phyloP scores from a whole-genome alignment of 2,329 filamentous ascomycete species.

The Aspergillus sp. region DNA sequence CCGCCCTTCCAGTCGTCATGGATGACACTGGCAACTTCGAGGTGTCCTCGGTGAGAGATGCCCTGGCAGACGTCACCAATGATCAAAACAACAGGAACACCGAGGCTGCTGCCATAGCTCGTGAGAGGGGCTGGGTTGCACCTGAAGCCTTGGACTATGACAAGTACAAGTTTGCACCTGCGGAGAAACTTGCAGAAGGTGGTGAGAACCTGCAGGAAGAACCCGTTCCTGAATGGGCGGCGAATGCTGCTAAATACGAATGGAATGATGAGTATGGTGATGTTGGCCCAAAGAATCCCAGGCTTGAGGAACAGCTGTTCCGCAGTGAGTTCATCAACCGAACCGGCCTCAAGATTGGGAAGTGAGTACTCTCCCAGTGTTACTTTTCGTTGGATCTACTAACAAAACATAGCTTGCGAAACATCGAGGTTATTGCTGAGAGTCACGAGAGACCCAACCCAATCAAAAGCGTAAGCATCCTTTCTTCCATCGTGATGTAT shows the following conservation, averaged over 20 bases:
- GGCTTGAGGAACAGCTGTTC: constrained; percentile 77
- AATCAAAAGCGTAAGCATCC: constrained; percentile 49
- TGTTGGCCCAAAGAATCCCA: constrained; percentile 68
- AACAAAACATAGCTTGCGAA: constrained; percentile 37
- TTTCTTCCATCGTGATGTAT: background rate
- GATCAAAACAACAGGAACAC: constrained; percentile 22
- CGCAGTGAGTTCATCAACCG: constrained; percentile 52
- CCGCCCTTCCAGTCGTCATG: background rate
- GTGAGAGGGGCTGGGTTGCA: constrained; percentile 40
- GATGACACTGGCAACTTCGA: constrained; percentile 22
- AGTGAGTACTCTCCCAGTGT: constrained; percentile 45
- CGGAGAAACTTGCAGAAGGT: constrained; percentile 14
- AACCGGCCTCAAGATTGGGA: constrained; percentile 63
- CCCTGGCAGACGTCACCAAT: constrained; percentile 21
- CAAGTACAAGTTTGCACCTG: constrained; percentile 25
- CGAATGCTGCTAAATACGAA: constrained; percentile 69
- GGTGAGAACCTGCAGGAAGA: constrained; percentile 12
- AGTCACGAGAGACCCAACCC: constrained; percentile 49
- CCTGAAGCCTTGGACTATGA: constrained; percentile 40
- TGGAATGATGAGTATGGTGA: constrained; percentile 87
- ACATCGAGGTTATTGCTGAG: constrained; percentile 53
- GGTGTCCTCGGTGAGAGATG: constrained; percentile 21
- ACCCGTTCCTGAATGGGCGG: constrained; percentile 48
- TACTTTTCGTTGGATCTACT: background rate
- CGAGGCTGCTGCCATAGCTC: constrained; percentile 32